phyloP scores from a whole-genome alignment of 805 yeast species.

The Candida qinlingensis region DNA sequence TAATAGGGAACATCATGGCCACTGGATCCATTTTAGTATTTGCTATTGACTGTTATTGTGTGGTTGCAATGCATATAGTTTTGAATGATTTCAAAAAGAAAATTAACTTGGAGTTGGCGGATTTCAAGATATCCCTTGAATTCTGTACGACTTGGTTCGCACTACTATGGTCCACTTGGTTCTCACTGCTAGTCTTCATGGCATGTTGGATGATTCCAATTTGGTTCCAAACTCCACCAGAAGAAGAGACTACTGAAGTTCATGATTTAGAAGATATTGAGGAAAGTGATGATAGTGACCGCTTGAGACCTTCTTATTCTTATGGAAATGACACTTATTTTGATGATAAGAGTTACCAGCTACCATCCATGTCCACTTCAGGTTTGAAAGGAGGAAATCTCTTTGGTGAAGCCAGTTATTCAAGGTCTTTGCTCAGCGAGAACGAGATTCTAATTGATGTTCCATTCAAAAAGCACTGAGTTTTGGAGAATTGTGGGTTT shows the following conservation, averaged over 20 bases:
- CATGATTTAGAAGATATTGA: neutral
- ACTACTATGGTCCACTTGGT: slow-evolving; percentile 35
- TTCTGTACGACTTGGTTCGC: slow-evolving; percentile 39
- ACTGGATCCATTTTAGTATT: slow-evolving; percentile 31
- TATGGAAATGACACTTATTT: neutral
- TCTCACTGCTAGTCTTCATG: slow-evolving; percentile 15
- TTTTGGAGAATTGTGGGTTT: neutral
- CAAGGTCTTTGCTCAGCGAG: neutral
- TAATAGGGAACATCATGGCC: slow-evolving; percentile 34
- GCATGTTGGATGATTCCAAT: slow-evolving; percentile 36
- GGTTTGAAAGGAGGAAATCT: neutral
- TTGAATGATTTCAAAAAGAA: slow-evolving; percentile 19
- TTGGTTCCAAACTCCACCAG: slow-evolving; percentile 50
- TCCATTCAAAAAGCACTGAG: slow-evolving; percentile 1
- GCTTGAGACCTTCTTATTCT: neutral
- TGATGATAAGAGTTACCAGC: neutral
- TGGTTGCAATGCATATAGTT: slow-evolving; percentile 26
- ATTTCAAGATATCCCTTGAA: slow-evolving; percentile 41
- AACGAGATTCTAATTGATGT: slow-evolving; percentile 1
- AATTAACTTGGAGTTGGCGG: slow-evolving; percentile 29
- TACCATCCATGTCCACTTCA: slow-evolving; percentile 1
- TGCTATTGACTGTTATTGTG: slow-evolving; percentile 28
- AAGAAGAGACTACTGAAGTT: slow-evolving; percentile 1
- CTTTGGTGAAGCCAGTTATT: neutral
- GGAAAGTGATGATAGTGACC: neutral